Evolutionary conservation across 2,329 filamentous ascomycete genomes (phyloP), one percentile per base, ranked within the genome.

Genomic region (Colletotrichum camelliae): DNA sequence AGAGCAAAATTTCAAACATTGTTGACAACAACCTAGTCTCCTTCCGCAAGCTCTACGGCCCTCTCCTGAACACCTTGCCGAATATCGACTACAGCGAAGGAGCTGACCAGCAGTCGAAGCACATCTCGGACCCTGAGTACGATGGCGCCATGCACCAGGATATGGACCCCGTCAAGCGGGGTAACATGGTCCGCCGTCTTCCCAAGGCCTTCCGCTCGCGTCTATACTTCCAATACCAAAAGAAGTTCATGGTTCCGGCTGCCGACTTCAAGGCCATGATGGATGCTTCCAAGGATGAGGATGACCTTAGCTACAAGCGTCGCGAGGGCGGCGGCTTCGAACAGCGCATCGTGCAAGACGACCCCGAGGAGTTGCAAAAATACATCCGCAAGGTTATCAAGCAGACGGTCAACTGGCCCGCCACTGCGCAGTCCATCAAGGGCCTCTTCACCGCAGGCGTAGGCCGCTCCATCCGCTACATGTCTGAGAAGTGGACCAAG

Each of bases 101-200:
- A 16, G 74, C 71, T 37, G 89, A 90, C 48, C 91, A 91, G 79
- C 89, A 84, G 58, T 84, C 90, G 43, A 83, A 86, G 35, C 48
- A 78, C 27, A 43, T 43, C 27, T 89, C 91, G 67, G 91, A 94
- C 78, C 85, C 90, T 0, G 85, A 89, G 15, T 88, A 91, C 31
- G 92, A 97, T 78, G 89, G 95, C 79, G 89, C 87, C 18, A 88
- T 99, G 24, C 89, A 90, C 57, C 97, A 99, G 84, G 96, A 98
- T 81, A 97, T 98, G 96, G 95, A 98, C 80, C 95, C 96, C 0
- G 87, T 95, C 74, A 96, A 94, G 81, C 93, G 97, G 73, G 95
- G 95, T 21, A 99, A 99, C 85, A 99, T 99, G 95, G 96, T 99
- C 12, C 93, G 97, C 7, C 93, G 97, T 15, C 88, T 99, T 13